Conservation (phyloP, 345 rosid genomes). For the Eutrema japonicum region DNA sequence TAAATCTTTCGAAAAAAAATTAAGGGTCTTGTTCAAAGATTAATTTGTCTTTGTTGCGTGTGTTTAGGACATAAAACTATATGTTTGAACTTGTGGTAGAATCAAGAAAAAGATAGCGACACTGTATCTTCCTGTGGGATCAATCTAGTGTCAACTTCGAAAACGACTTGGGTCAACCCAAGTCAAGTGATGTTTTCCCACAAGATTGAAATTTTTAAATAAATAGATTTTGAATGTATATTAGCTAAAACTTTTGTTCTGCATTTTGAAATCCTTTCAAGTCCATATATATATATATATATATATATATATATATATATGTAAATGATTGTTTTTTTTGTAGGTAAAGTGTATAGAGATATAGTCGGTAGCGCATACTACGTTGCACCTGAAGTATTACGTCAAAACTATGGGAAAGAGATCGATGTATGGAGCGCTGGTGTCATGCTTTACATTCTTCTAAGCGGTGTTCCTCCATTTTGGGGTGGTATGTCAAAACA, state of each 20-base stretch:
- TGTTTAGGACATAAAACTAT: constrained; percentile 33
- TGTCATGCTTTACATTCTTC: constrained; percentile 86
- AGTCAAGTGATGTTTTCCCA: constrained; percentile 35
- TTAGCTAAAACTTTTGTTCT: neutral
- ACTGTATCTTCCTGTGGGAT: constrained; percentile 36
- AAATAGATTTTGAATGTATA: neutral
- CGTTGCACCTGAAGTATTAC: constrained; percentile 89
- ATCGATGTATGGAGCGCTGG: constrained; percentile 97
- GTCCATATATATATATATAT: neutral
- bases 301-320: no score
- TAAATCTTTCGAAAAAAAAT: neutral
- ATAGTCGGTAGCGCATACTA: constrained; percentile 87
- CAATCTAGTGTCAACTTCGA: constrained; percentile 30
- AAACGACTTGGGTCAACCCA: constrained; percentile 40
- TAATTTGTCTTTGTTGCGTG: constrained; percentile 12
- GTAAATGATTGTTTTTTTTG: constrained; percentile 2
- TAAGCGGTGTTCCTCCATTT: constrained; percentile 92
- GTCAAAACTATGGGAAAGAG: constrained; percentile 78
- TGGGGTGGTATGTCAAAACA: constrained; percentile 70
- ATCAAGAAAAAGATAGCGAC: constrained; percentile 30
- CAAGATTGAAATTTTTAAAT: neutral
- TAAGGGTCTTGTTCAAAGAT: constrained; percentile 12
- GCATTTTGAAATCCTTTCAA: neutral
- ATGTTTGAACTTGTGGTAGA: constrained; percentile 9
- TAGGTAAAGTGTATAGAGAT: constrained; percentile 72